A percentile compares a stretch with the other conserved stretches of the same genome.
phyloP scores from a whole-genome alignment of 192 early-diverging fungal genomes.

The Entrophospora sp. region DNA sequence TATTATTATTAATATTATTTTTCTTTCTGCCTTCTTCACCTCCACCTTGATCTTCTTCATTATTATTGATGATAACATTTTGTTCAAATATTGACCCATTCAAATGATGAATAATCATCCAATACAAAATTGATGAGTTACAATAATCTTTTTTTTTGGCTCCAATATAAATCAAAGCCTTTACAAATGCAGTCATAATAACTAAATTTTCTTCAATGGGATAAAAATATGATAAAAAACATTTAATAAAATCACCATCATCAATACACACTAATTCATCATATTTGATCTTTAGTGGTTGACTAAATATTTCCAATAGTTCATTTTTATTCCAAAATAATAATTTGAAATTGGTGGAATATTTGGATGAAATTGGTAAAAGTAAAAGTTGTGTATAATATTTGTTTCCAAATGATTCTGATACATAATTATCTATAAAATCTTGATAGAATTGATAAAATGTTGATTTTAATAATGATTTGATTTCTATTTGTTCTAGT shows the following conservation, averaged over 20 bases:
- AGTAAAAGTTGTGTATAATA: background rate
- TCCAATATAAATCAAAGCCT: background rate
- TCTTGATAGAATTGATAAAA: slow-evolving; percentile 19
- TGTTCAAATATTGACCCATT: slow-evolving; percentile 2
- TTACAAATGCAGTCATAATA: background rate
- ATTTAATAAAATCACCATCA: background rate
- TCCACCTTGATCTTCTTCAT: background rate
- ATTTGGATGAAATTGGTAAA: background rate
- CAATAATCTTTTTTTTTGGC: background rate
- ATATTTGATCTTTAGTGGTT: slow-evolving; percentile 9
- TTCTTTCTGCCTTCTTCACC: background rate
- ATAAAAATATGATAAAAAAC: slow-evolving; percentile 4
- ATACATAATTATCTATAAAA: background rate
- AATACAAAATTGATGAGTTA: slow-evolving; percentile 19
- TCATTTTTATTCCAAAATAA: slow-evolving; percentile 18
- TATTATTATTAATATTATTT: background rate
- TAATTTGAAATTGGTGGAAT: slow-evolving; percentile 2
- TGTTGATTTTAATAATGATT: background rate
- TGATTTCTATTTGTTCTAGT: no score
- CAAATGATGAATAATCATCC: slow-evolving; percentile 17
- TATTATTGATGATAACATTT: background rate
- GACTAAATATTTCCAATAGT: background rate
- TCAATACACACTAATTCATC: slow-evolving; percentile 10
- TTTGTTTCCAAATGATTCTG: slow-evolving; percentile 18
- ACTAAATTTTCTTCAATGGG: slow-evolving; percentile 13